A percentile compares a stretch with the other conserved stretches of the same genome.
Conservation (phyloP, 768 basidiomycete genomes). For the Pleurotus sapidus region DNA sequence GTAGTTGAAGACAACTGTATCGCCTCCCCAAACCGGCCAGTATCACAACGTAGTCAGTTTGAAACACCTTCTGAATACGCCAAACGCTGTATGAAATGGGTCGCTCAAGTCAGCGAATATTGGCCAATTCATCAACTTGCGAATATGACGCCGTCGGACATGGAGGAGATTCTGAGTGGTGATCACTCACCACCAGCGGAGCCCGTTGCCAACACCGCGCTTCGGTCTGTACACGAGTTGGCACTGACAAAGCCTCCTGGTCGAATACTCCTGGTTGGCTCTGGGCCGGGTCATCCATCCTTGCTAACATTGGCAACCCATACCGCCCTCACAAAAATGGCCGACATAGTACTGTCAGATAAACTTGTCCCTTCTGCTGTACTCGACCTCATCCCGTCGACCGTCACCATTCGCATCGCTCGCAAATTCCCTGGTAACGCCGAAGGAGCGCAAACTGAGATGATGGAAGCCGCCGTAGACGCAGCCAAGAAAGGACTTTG, state of each 20-base stretch:
- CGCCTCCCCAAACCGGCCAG: slow-evolving; percentile 67
- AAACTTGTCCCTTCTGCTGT: slow-evolving; percentile 93
- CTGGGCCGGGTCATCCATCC: slow-evolving; percentile 93
- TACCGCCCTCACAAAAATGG: slow-evolving; percentile 70
- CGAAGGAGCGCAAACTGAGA: slow-evolving; percentile 89
- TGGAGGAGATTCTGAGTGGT: slow-evolving; percentile 59
- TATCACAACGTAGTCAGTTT: slow-evolving; percentile 42
- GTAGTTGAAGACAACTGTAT: slow-evolving; percentile 50
- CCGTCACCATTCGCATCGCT: slow-evolving; percentile 80
- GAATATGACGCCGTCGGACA: slow-evolving; percentile 60
- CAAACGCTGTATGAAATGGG: slow-evolving; percentile 82
- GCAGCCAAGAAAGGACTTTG: slow-evolving; percentile 77
- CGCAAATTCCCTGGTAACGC: slow-evolving; percentile 98
- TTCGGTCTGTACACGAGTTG: slow-evolving; percentile 27
- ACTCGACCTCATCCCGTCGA: slow-evolving; percentile 75
- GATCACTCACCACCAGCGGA: slow-evolving; percentile 13
- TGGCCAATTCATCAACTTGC: slow-evolving; percentile 85
- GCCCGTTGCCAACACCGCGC: background rate
- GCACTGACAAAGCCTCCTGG: slow-evolving; percentile 40
- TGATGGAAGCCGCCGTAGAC: slow-evolving; percentile 90
- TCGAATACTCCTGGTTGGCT: slow-evolving; percentile 87
- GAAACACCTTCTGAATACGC: slow-evolving; percentile 44
- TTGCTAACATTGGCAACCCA: slow-evolving; percentile 89
- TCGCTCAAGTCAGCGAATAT: slow-evolving; percentile 95
- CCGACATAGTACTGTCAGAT: slow-evolving; percentile 90